A percentile compares a stretch with the other conserved stretches of the same genome.
These are phyloP conservation scores for Daldinia bambusicola DNA, from an alignment of 495 filamentous ascomycete genomes.

Conservation along the genomic window DNA sequence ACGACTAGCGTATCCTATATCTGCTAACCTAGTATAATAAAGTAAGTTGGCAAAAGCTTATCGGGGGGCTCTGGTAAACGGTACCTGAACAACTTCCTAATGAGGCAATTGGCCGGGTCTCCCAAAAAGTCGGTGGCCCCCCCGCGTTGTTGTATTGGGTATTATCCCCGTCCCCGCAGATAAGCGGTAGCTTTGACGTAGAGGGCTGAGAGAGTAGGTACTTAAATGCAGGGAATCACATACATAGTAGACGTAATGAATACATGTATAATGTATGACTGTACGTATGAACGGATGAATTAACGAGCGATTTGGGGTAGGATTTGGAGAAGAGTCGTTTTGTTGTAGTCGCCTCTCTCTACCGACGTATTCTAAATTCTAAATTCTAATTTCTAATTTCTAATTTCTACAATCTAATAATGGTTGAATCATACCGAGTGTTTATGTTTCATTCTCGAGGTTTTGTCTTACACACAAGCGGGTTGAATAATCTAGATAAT, in stretches of 20 bases:
- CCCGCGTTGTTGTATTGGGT: constrained; percentile 11
- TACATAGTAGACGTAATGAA: background rate
- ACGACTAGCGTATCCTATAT: too few relatives aligned
- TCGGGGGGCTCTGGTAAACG: constrained; percentile 3
- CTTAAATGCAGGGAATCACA: too few relatives aligned
- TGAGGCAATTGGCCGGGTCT: constrained; percentile 12
- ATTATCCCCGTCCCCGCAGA: constrained; percentile 30
- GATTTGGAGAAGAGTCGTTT: constrained; percentile 1
- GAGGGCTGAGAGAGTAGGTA: background rate
- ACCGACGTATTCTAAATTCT: too few relatives aligned
- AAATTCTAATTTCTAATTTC: too few relatives aligned
- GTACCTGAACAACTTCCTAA: constrained; percentile 38
- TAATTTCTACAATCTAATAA: background rate
- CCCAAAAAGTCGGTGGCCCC: constrained; percentile 4
- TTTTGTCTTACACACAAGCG: background rate
- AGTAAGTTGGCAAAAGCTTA: background rate
- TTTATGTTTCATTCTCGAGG: too few relatives aligned
- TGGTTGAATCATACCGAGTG: too few relatives aligned
- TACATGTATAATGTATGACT: background rate
- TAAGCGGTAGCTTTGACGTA: constrained; percentile 10
- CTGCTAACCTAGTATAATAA: too few relatives aligned
- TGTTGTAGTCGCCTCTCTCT: background rate
- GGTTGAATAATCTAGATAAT: too few relatives aligned
- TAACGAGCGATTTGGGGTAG: background rate
- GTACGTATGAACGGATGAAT: background rate